Evolutionary conservation across 2,329 filamentous ascomycete genomes (phyloP).

Genomic region (Coniella vitis): DNA sequence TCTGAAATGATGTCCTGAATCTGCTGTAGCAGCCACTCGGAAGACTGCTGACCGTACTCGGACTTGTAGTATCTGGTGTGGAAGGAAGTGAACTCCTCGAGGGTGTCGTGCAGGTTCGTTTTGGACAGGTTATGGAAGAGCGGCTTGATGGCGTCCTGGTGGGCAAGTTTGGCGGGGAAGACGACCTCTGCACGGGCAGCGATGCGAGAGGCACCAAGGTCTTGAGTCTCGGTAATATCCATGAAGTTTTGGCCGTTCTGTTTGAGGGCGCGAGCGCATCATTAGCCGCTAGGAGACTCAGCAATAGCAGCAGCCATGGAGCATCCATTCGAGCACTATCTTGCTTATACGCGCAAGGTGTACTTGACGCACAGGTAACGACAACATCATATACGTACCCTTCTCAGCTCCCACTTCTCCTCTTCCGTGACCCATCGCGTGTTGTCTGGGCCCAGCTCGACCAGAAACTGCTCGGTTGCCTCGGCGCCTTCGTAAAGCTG

Average conservation of each 20-base stretch:
- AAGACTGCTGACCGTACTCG: constrained; percentile 61
- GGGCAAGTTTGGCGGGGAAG: constrained; percentile 52
- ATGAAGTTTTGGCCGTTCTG: constrained; percentile 69
- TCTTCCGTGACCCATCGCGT: constrained; percentile 87
- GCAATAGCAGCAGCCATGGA: too few species aligned
- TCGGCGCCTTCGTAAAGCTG: constrained; percentile 36
- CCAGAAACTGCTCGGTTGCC: constrained; percentile 54
- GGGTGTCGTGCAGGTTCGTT: constrained; percentile 56
- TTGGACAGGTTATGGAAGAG: constrained; percentile 55
- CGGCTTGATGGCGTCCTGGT: constrained; percentile 50
- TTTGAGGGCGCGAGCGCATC: constrained; percentile 6
- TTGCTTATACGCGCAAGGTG: not conserved
- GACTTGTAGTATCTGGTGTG: constrained; percentile 63
- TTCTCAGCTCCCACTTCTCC: constrained; percentile 85
- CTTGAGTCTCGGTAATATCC: constrained; percentile 63
- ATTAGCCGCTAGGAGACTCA: too few species aligned
- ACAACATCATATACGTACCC: constrained; percentile 46
- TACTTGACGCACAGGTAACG: too few species aligned
- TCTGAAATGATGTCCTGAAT: constrained; percentile 55
- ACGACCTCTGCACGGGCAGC: constrained; percentile 11
- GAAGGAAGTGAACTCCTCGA: constrained; percentile 60
- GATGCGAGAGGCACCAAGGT: constrained; percentile 40
- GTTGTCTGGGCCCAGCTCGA: constrained; percentile 79
- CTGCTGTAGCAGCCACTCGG: constrained; percentile 64
- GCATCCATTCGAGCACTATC: too few species aligned